These are phyloP conservation scores for Hypsizygus marmoreus DNA, from an alignment of 768 basidiomycete genomes.

Conservation along the genomic window DNA sequence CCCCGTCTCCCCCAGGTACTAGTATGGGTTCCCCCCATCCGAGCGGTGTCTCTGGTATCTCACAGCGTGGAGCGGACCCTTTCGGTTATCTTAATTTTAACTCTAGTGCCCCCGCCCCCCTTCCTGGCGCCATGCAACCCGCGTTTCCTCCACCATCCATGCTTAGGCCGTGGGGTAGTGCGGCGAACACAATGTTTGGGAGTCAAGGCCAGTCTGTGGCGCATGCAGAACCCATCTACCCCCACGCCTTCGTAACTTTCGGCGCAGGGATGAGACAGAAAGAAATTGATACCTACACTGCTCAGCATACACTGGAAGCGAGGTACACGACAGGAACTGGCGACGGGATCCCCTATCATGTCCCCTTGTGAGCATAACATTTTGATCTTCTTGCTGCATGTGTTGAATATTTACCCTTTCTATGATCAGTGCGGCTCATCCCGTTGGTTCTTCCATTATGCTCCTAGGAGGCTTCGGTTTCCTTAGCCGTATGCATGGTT, in stretches of 20 bases:
- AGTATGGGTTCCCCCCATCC: slow-evolving; percentile 6
- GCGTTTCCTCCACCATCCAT: slow-evolving; percentile 33
- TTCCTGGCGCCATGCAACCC: slow-evolving; percentile 31
- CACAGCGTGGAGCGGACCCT: slow-evolving; percentile 44
- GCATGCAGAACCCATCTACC: slow-evolving; percentile 60
- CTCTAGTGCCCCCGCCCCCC: slow-evolving; percentile 29
- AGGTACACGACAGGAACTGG: slow-evolving; percentile 50
- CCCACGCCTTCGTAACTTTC: slow-evolving; percentile 82
- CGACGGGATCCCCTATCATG: slow-evolving; percentile 72
- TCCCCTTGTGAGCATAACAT: slow-evolving; percentile 77
- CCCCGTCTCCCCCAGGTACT: slow-evolving; percentile 26
- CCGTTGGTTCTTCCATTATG: slow-evolving; percentile 79
- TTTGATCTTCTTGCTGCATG: slow-evolving; percentile 6
- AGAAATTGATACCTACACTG: slow-evolving; percentile 77
- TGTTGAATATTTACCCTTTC: slow-evolving; percentile 7
- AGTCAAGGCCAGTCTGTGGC: slow-evolving; percentile 39
- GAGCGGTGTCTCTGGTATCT: slow-evolving; percentile 7
- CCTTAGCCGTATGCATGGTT: slow-evolving; percentile 77
- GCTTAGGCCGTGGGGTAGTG: slow-evolving; percentile 37
- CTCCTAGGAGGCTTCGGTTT: slow-evolving; percentile 89
- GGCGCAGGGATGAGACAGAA: slow-evolving; percentile 87
- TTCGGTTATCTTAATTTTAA: slow-evolving; percentile 60
- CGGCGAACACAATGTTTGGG: slow-evolving; percentile 28
- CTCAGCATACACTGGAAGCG: slow-evolving; percentile 65
- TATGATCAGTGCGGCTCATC: slow-evolving; percentile 68